phyloP scores from a whole-genome alignment of 2,329 filamentous ascomycete genomes.

The Colletotrichum scovillei region DNA sequence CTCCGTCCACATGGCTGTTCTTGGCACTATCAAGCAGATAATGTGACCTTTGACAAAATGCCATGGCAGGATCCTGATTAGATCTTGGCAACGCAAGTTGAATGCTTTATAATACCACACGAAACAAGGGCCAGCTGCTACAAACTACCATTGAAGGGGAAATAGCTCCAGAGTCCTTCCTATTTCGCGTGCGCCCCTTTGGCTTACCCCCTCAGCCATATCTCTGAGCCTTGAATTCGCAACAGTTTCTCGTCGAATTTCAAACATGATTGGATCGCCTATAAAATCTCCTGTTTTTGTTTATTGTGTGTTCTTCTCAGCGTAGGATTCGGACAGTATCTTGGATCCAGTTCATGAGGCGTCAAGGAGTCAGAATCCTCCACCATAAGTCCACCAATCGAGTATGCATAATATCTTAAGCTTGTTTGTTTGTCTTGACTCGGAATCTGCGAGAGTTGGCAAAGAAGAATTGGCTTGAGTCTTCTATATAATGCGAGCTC shows the following conservation, averaged over 20 bases:
- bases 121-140: not conserved
- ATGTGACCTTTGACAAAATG: constrained; percentile 3
- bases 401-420: not conserved
- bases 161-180: not conserved
- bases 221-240: not conserved
- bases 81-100: not conserved
- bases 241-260: not conserved
- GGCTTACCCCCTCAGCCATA: not conserved
- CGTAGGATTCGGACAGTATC: constrained; percentile 19
- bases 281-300: not conserved
- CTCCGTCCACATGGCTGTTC: constrained; percentile 27
- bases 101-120: not conserved
- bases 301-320: not conserved
- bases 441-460: fast-evolving
- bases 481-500: not conserved
- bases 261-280: constrained; percentile 13
- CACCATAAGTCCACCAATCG: constrained; percentile 14
- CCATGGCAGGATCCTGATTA: constrained; percentile 5
- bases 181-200: not conserved
- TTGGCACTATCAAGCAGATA: constrained; percentile 24
- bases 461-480: not conserved
- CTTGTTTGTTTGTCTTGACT: not conserved
- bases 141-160: not conserved
- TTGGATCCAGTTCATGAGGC: not conserved
- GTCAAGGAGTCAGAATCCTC: not conserved